phyloP scores from a whole-genome alignment of 257 asterid species.

The Striga asiatica region DNA sequence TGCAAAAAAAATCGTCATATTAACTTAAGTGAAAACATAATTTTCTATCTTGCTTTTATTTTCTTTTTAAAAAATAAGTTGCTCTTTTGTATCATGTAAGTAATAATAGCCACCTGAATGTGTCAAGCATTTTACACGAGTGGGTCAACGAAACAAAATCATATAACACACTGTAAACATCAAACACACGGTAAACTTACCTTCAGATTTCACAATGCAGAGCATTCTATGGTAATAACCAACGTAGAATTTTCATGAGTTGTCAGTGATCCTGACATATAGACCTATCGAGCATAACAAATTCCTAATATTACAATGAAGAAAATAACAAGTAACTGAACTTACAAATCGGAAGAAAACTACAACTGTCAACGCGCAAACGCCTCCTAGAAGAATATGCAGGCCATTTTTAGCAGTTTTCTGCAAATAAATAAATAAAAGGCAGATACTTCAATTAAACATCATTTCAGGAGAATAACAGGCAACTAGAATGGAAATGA shows the following conservation, averaged over 20 bases:
- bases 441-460: conserved; percentile 11
- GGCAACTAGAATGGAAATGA: not conserved
- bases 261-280: not conserved
- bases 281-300: conserved; percentile 2
- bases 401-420: conserved; percentile 77
- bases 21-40: not conserved
- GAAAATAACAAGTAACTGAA: conserved; percentile 18
- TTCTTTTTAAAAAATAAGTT: not conserved
- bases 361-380: conserved; percentile 84
- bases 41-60: not conserved
- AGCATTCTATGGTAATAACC: not conserved
- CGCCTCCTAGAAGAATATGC: conserved; percentile 89
- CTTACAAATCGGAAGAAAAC: conserved; percentile 92
- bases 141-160: not conserved
- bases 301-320: conserved; percentile 2
- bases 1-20: not conserved
- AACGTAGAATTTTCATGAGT: not conserved
- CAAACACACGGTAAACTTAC: not conserved
- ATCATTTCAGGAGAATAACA: not conserved
- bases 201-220: not conserved
- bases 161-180: conserved; percentile 1
- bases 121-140: not conserved
- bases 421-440: conserved; percentile 50
- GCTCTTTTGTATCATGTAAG: not conserved
- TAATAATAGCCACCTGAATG: too few species aligned